Conservation (phyloP, 257 asterid species). For the Jaltomata sinuosa region DNA sequence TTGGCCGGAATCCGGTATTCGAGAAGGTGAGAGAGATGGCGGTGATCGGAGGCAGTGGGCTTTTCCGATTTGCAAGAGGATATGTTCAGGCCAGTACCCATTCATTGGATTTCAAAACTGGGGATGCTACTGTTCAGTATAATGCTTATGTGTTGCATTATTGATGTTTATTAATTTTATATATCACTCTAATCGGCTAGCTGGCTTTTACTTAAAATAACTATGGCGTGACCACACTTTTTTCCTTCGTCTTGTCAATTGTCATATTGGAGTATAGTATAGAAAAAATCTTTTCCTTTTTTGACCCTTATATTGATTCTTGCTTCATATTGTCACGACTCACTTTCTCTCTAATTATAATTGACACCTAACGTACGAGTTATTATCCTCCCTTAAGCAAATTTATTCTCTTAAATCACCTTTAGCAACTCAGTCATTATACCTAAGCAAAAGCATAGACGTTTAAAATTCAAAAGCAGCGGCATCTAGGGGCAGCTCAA, state of each 20-base stretch:
- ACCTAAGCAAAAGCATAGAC: too few relatives aligned
- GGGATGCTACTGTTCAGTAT: conserved; percentile 2
- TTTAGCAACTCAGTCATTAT: too few relatives aligned
- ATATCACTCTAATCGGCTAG: neutral
- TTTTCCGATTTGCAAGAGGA: conserved; percentile 12
- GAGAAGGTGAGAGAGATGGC: conserved; percentile 9
- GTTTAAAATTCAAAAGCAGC: too few relatives aligned
- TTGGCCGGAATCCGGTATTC: conserved; percentile 2
- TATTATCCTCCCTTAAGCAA: too few relatives aligned
- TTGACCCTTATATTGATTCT: too few relatives aligned
- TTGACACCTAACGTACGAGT: too few relatives aligned
- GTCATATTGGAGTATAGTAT: neutral
- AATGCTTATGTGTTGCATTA: conserved; percentile 5
- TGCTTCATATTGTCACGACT: too few relatives aligned
- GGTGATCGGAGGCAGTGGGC: conserved; percentile 6
- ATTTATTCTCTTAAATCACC: too few relatives aligned
- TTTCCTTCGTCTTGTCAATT: neutral
- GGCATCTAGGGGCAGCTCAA: too few relatives aligned
- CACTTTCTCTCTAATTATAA: too few relatives aligned
- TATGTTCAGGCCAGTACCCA: neutral
- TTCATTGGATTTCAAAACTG: neutral
- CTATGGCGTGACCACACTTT: neutral
- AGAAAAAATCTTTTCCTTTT: neutral
- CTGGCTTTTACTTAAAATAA: neutral
- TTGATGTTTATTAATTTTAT: neutral